A percentile compares a stretch with the other conserved stretches of the same genome.
Conservation (phyloP, 805 yeast species). For the Metschnikowia lochheadii region DNA sequence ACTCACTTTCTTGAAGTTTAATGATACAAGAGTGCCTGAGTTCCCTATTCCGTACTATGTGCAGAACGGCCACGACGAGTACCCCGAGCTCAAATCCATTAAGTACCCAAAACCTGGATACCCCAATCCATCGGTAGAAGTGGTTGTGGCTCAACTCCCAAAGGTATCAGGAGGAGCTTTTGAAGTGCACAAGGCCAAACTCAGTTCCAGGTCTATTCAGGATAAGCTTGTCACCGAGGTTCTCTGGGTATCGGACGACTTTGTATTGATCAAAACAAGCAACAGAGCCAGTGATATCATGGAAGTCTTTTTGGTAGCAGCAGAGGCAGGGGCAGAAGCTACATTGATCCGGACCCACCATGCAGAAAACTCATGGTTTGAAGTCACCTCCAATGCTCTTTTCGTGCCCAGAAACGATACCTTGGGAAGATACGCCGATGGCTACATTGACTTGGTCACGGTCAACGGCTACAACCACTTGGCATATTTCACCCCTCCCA, state of each 20-base stretch:
- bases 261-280: constrained; percentile 54
- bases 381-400: constrained; percentile 36
- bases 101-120: constrained; percentile 80
- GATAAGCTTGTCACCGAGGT: constrained; percentile 52
- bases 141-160: constrained; percentile 15
- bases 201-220: constrained; percentile 8
- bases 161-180: constrained; percentile 11
- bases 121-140: constrained; percentile 62
- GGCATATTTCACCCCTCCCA: constrained; percentile 77
- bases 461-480: constrained; percentile 66
- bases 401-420: constrained; percentile 35
- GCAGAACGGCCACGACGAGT: constrained; percentile 39
- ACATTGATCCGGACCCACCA: constrained; percentile 41
- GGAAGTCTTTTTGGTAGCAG: constrained; percentile 45
- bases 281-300: constrained; percentile 58
- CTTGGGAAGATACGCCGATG: constrained; percentile 40
- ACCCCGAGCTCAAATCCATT: constrained; percentile 53
- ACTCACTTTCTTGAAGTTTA: constrained; percentile 60
- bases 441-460: constrained; percentile 76
- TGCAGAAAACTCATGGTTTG: constrained; percentile 58
- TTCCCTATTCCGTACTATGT: constrained; percentile 74
- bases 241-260: constrained; percentile 50
- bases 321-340: constrained; percentile 23
- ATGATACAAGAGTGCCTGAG: constrained; percentile 70
- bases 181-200: constrained; percentile 8